Evolutionary conservation across 177 flowering plant species (phyloP).

Genomic region (Vitis hybrid): DNA sequence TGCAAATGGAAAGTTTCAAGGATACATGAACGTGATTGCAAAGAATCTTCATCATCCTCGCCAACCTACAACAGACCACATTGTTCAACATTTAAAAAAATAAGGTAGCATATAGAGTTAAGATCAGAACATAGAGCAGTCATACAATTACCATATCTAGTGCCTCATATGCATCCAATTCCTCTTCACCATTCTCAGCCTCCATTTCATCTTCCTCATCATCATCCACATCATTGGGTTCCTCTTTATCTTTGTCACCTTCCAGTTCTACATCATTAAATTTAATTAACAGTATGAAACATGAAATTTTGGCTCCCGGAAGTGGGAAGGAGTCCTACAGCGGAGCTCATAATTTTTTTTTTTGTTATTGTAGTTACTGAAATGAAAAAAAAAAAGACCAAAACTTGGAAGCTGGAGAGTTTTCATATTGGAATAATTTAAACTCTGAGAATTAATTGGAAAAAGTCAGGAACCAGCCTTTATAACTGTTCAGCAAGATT

Average conservation of each 20-base stretch:
- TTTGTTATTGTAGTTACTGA: background rate
- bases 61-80: conserved; percentile 41
- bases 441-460: background rate
- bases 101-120: background rate
- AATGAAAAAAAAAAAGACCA: too few relatives aligned
- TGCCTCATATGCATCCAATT: conserved; percentile 43
- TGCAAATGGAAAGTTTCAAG: conserved; percentile 24
- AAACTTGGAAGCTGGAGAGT: background rate
- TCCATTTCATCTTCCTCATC: conserved; percentile 43
- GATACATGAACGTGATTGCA: conserved; percentile 60
- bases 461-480: background rate
- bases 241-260: conserved; percentile 31
- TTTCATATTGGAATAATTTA: background rate
- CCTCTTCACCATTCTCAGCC: conserved; percentile 48
- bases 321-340: background rate
- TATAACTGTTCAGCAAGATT: background rate
- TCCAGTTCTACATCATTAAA: conserved; percentile 20
- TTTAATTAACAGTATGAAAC: background rate
- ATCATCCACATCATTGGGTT: conserved; percentile 20
- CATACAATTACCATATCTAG: conserved; percentile 36
- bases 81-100: conserved; percentile 1
- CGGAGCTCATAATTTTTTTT: background rate
- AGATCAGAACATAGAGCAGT: background rate
- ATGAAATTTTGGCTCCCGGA: background rate
- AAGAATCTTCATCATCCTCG: conserved; percentile 41